Percentiles rank a stretch among this genome's conserved stretches.
These are phyloP conservation scores for Xylaria bambusicola DNA, from an alignment of 495 filamentous ascomycete species.

Conservation along the genomic window DNA sequence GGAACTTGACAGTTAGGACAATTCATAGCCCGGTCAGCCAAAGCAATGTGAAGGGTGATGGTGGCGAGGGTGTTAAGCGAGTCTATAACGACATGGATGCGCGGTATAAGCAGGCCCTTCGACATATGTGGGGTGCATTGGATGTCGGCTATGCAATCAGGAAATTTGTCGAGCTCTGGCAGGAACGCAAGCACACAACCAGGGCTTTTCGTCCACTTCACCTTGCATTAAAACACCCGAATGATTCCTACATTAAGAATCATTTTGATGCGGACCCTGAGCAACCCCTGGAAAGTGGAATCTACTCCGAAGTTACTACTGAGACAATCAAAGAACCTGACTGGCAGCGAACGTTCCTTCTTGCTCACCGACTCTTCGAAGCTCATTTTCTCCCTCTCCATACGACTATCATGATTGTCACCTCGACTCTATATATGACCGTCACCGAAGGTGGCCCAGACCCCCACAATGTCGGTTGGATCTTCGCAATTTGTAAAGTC, in stretches of 20 bases:
- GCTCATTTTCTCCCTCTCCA: slow-evolving; percentile 70
- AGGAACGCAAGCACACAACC: slow-evolving; percentile 50
- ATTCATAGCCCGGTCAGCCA: slow-evolving; percentile 66
- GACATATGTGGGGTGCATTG: slow-evolving; percentile 74
- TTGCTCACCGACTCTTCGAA: slow-evolving; percentile 66
- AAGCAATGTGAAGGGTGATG: slow-evolving; percentile 63
- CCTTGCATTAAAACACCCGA: slow-evolving; percentile 43
- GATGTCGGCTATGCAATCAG: slow-evolving; percentile 63
- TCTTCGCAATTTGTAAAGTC: slow-evolving; percentile 58
- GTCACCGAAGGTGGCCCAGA: slow-evolving; percentile 48
- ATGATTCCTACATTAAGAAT: slow-evolving; percentile 47
- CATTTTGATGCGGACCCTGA: slow-evolving; percentile 44
- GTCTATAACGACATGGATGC: slow-evolving; percentile 55
- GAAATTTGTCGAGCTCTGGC: slow-evolving; percentile 50
- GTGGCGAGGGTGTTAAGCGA: slow-evolving; percentile 51
- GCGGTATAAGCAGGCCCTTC: slow-evolving; percentile 64
- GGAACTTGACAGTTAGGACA: slow-evolving; percentile 56
- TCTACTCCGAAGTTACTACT: slow-evolving; percentile 50
- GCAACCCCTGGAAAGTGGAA: slow-evolving; percentile 42
- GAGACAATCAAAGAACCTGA: slow-evolving; percentile 47
- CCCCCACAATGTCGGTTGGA: slow-evolving; percentile 52
- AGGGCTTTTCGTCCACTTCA: slow-evolving; percentile 56
- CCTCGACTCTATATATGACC: slow-evolving; percentile 57
- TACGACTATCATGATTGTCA: slow-evolving; percentile 59
- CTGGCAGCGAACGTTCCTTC: slow-evolving; percentile 46